Conservation (phyloP, 257 asterid genomes). For the Nicotiana obtusifolia region DNA sequence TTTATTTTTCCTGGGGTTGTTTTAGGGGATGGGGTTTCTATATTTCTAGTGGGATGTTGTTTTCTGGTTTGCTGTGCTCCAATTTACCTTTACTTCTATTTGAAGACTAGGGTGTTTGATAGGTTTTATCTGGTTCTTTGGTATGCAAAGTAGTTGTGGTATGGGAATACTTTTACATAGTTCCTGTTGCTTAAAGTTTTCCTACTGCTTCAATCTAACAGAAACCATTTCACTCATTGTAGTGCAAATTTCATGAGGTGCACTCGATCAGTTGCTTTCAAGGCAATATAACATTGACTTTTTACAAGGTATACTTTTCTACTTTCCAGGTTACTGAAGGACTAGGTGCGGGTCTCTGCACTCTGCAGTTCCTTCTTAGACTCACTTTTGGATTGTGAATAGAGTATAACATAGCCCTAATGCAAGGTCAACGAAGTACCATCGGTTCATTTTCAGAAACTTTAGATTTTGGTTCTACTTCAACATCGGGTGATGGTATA, state of each 20-base stretch:
- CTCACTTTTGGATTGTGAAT: conserved; percentile 12
- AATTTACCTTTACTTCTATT: neutral
- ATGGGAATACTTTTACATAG: neutral
- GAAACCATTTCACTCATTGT: neutral
- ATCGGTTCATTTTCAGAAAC: conserved; percentile 59
- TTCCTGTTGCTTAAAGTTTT: neutral
- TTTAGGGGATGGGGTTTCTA: neutral
- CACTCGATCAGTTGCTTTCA: neutral
- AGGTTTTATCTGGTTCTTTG: neutral
- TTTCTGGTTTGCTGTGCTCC: neutral
- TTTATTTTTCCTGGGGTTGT: too few relatives aligned
- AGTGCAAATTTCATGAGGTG: neutral
- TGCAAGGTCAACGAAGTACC: conserved; percentile 75
- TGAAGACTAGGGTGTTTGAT: neutral
- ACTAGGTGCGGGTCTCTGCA: conserved; percentile 4
- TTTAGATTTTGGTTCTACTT: conserved; percentile 49
- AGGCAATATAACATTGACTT: neutral
- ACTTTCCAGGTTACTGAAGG: neutral
- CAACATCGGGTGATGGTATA: conserved; percentile 41
- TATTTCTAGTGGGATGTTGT: neutral
- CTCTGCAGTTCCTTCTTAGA: conserved; percentile 5
- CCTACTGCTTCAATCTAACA: neutral
- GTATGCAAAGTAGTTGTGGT: neutral
- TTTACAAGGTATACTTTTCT: neutral
- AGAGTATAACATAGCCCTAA: conserved; percentile 31